These are phyloP conservation scores for Hymenoscyphus fraxineus DNA, from an alignment of 2,329 filamentous ascomycete species.

Conservation along the genomic window DNA sequence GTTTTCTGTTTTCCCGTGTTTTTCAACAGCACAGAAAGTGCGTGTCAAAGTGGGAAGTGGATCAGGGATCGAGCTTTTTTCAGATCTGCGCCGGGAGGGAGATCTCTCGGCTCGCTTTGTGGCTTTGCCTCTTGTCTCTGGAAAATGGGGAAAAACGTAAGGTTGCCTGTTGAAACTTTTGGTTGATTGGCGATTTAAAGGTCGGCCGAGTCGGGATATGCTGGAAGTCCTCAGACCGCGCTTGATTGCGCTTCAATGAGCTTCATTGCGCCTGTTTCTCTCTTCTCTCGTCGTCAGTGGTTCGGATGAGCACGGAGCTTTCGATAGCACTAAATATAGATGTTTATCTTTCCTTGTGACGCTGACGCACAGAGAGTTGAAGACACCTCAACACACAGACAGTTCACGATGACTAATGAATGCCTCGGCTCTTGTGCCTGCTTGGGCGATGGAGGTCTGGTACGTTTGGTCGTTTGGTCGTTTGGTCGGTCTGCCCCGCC, in stretches of 20 bases:
- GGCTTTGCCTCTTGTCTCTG: background rate
- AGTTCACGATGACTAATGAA: background rate
- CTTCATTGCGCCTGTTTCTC: background rate
- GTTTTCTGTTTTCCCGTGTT: background rate
- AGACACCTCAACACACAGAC: background rate
- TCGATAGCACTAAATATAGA: background rate
- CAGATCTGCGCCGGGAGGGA: conserved; percentile 2
- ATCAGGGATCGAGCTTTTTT: background rate
- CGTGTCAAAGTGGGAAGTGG: conserved; percentile 4
- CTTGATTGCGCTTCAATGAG: background rate
- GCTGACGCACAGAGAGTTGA: background rate
- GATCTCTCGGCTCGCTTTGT: background rate
- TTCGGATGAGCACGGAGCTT: conserved; percentile 1
- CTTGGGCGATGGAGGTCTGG: no score
- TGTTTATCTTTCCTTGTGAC: background rate
- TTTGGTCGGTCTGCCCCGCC: background rate
- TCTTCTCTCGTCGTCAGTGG: background rate
- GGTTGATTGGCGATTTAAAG: background rate
- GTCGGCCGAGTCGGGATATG: background rate
- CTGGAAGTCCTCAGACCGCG: background rate
- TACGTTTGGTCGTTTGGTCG: no score
- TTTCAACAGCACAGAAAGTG: background rate
- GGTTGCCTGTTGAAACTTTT: background rate
- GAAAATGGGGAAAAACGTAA: background rate
- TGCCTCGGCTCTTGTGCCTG: conserved; percentile 1